phyloP scores from a whole-genome alignment of 306 rosid genomes.

The Lablab purpureus region DNA sequence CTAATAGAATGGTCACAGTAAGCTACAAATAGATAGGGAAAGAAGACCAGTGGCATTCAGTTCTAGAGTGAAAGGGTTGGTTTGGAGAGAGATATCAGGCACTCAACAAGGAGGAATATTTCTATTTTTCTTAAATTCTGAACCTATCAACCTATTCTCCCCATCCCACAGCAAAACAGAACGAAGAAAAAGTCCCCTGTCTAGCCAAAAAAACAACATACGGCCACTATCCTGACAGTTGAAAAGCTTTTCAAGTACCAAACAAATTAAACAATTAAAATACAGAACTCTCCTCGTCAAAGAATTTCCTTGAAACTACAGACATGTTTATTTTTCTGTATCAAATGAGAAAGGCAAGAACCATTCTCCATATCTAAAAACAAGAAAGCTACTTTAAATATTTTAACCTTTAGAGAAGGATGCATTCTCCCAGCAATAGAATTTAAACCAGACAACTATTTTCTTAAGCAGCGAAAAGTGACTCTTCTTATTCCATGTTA shows the following conservation, averaged over 20 bases:
- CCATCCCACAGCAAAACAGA: no score
- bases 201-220: not conserved
- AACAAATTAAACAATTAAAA: not conserved
- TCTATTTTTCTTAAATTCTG: not conserved
- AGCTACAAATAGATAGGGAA: not conserved
- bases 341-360: not conserved
- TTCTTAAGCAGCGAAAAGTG: not conserved
- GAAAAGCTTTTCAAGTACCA: not conserved
- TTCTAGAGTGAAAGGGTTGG: not conserved
- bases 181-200: no score
- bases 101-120: not conserved
- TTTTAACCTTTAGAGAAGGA: slow-evolving; percentile 3
- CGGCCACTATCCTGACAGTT: not conserved
- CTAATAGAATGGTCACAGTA: not conserved
- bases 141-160: no score
- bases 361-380: not conserved
- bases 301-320: not conserved
- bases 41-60: not conserved
- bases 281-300: not conserved
- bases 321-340: not conserved
- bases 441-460: not conserved
- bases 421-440: not conserved
- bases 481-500: not conserved
- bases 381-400: not conserved
- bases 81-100: not conserved